Conservation (phyloP, 441 rosid species). For the Adansonia grandidieri region DNA sequence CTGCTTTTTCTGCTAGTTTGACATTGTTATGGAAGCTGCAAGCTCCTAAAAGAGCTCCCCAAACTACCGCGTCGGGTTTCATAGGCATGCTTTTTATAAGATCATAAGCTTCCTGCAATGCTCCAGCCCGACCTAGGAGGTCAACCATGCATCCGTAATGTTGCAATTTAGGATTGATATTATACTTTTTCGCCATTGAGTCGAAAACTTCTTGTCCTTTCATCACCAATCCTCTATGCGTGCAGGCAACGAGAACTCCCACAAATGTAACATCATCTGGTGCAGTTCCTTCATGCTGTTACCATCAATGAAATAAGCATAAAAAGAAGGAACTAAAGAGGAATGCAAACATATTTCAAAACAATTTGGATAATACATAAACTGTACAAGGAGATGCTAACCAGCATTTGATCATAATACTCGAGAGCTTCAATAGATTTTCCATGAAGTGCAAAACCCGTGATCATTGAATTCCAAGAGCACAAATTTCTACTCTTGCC, state of each 20-base stretch:
- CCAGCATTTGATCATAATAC: slow-evolving; percentile 69
- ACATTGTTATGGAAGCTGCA: slow-evolving; percentile 69
- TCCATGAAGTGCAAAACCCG: slow-evolving; percentile 77
- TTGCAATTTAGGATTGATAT: slow-evolving; percentile 63
- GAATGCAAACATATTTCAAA: neutral
- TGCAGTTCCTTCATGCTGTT: slow-evolving; percentile 44
- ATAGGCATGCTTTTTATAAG: slow-evolving; percentile 69
- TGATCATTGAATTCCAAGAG: slow-evolving; percentile 84
- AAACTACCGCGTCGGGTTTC: slow-evolving; percentile 73
- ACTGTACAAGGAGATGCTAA: slow-evolving; percentile 26
- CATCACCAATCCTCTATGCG: slow-evolving; percentile 64
- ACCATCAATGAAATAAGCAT: neutral
- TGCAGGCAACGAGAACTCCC: slow-evolving; percentile 69
- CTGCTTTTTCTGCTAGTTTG: slow-evolving; percentile 65
- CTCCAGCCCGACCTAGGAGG: slow-evolving; percentile 81
- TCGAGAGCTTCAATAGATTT: slow-evolving; percentile 55
- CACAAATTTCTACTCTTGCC: slow-evolving; percentile 66
- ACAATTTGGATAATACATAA: neutral
- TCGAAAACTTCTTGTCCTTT: slow-evolving; percentile 56
- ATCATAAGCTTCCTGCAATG: slow-evolving; percentile 62
- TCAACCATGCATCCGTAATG: slow-evolving; percentile 91
- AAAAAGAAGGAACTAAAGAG: neutral
- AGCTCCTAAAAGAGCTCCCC: slow-evolving; percentile 72
- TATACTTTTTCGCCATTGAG: slow-evolving; percentile 51
- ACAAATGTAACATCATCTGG: slow-evolving; percentile 75